Evolutionary conservation across 108 stramenopile species (phyloP).

Genomic region (Nannochloropsis oceanica): DNA sequence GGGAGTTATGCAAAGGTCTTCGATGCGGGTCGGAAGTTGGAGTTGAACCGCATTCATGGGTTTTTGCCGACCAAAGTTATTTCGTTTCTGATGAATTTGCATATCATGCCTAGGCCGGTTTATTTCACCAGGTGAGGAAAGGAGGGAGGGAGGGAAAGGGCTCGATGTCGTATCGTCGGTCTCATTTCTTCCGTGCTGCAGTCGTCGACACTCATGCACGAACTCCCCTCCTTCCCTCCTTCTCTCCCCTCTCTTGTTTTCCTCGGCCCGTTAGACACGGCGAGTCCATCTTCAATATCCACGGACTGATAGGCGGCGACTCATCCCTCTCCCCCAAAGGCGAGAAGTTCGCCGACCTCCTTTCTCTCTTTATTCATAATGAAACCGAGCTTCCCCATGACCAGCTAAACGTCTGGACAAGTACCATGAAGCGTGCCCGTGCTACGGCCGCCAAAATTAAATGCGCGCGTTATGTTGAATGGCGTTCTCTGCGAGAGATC

Average conservation of each 20-base stretch:
- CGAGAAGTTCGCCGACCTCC: conserved; percentile 5
- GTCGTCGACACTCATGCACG: too few species aligned
- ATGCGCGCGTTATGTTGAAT: conserved; percentile 24
- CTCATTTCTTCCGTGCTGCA: too few species aligned
- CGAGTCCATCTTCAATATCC: conserved; percentile 89
- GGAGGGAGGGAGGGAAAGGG: neutral
- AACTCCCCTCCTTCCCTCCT: neutral
- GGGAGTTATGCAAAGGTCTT: conserved; percentile 56
- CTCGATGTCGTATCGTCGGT: neutral
- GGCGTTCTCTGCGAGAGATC: conserved; percentile 35
- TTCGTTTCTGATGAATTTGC: conserved; percentile 41
- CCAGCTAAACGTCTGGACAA: conserved; percentile 87
- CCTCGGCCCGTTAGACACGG: conserved; percentile 58
- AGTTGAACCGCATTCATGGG: conserved; percentile 34
- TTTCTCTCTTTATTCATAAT: neutral
- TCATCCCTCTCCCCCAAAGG: conserved; percentile 53
- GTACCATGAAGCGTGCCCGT: conserved; percentile 78
- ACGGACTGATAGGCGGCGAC: conserved; percentile 97
- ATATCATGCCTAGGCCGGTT: conserved; percentile 36
- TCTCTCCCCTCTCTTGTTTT: neutral
- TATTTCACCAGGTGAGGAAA: conserved; percentile 51
- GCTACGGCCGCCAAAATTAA: conserved; percentile 55
- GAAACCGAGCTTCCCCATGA: neutral
- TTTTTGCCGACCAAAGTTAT: conserved; percentile 34
- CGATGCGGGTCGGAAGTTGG: conserved; percentile 65